Base-by-base conservation (phyloP, 345 rosid genomes). In the Noccaea bulbosa region DNA sequence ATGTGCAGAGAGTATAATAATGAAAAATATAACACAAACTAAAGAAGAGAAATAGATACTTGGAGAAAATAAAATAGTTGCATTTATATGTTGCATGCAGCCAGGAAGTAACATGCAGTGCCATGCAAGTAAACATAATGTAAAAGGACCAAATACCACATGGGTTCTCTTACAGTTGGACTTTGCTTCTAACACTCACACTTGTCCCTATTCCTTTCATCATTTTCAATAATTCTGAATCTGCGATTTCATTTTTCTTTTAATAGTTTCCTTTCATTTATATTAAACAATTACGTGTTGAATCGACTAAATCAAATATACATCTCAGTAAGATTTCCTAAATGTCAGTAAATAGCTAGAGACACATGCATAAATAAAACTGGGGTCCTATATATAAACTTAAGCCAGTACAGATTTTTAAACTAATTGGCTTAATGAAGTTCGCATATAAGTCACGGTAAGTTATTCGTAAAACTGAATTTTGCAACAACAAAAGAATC, bases 161-260 rank as follows among this genome's bases (percentile, higher is more conserved):
- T 76, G 79, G 67, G 39, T 70, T 76, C 75, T 69, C 75, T 69
- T 56, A 70, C 71, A 74, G 43, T 56, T 70, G 71, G 64, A 61
- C 78, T 75, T 68, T 75, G 78, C 78, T 61, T 75, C 53, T 68
- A 45, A 61, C 69, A 68, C 69, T 68, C 63, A 75, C 78, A 68
- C 37, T 68, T 75, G 49, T 52, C 73, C 41, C 51, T 40, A 52
- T 61, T 68, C 65, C 2, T 60, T 67, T 67, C 64, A 68, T 75
- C 78, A 53, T 75, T 67, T 62, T 68, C 64, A 52, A 67, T 74
- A 51, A 67, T 74, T 65, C 53, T 41, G 35, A 41, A 50, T 62
- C 63, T 34, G 17, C 10, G 37, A 1, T 1, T 53, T 45, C 60
- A 2, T 54, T 22, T 63, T 27, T 27, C 3, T 27, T 27, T 27